Base-by-base conservation (phyloP, 2,329 filamentous ascomycete genomes). In the Fusarium udum region DNA sequence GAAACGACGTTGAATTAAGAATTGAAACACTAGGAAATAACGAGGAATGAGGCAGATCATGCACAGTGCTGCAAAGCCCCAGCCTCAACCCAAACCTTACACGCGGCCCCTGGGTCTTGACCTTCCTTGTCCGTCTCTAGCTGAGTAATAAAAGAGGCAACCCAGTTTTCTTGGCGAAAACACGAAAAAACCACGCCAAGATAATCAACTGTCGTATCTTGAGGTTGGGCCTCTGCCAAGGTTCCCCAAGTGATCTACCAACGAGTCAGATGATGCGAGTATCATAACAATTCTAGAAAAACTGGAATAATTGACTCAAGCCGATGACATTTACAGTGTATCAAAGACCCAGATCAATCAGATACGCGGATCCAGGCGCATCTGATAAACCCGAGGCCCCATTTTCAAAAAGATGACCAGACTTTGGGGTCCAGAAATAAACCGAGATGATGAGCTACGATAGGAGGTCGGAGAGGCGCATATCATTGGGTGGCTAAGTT, bases 1-100 rank as follows among this genome's bases (percentile, higher is more conserved):
- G 51, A 56, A 36, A 11, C 39, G 64, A 51, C 57, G 64, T 69
- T 43, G 48, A 51, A 45, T 69, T 69, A 69, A 69, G 64, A 67
- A 49, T 68, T 42, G 11, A 39, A 34, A 31, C 40, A 40, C 11
- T 10, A 28, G 55, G 34, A 37, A 53, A 61, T 48, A 31, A 53
- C n/a, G 34, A 43, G 39, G 36, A 53, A 43, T 59, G 16, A 34
- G 46, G 31, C 28, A 52, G 34, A 49, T 39, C 31, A 52, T 52
- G n/a, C 40, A 64, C 42, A 48, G 26, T 22, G 20, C 15, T 39
- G n/a, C 14, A 46, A 52, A 24, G 24, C 24, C 34, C 32, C 43
- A 45, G 18, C 26, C 45, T n/a, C 26, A 48, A 16, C 4, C 11
- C 18, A 36, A 42, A 34, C 32, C 28, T 31, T 24, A 26, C 28